phyloP scores from a whole-genome alignment of 257 asterid genomes.

The Haberlea rhodopensis region DNA sequence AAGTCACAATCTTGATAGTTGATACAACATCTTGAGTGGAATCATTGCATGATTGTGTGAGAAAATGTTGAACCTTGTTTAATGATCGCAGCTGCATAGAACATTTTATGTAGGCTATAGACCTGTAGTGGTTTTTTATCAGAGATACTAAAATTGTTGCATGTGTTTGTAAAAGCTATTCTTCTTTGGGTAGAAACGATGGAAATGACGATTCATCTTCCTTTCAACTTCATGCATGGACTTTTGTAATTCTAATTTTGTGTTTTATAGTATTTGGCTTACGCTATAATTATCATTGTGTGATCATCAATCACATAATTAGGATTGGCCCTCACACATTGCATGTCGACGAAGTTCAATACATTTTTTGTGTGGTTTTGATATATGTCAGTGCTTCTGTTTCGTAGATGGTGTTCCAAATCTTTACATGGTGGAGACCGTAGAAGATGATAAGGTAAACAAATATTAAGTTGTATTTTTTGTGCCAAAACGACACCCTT shows the following conservation, averaged over 20 bases:
- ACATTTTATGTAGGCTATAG: too few relatives aligned
- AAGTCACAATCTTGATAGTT: background rate
- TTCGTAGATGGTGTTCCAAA: constrained; percentile 78
- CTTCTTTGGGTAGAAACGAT: too few relatives aligned
- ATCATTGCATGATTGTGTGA: constrained; percentile 3
- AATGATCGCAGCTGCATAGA: background rate
- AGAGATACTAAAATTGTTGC: background rate
- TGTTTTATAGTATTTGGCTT: background rate
- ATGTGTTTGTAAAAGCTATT: background rate
- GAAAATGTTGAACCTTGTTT: constrained; percentile 5
- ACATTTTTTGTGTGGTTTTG: background rate
- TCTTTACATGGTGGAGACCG: constrained; percentile 91
- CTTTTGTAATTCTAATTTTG: too few relatives aligned
- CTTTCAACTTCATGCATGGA: too few relatives aligned
- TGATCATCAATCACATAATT: too few relatives aligned
- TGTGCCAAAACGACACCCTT: background rate
- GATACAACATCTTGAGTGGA: background rate
- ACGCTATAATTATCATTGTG: too few relatives aligned
- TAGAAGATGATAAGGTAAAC: constrained; percentile 88
- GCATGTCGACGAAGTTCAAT: background rate
- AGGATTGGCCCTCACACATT: background rate
- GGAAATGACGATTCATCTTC: too few relatives aligned
- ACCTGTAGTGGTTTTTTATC: background rate
- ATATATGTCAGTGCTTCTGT: constrained; percentile 13
- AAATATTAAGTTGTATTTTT: constrained; percentile 7